Conservation (phyloP, 129 eudicot species). For the Chrysanthemum seticuspe region DNA sequence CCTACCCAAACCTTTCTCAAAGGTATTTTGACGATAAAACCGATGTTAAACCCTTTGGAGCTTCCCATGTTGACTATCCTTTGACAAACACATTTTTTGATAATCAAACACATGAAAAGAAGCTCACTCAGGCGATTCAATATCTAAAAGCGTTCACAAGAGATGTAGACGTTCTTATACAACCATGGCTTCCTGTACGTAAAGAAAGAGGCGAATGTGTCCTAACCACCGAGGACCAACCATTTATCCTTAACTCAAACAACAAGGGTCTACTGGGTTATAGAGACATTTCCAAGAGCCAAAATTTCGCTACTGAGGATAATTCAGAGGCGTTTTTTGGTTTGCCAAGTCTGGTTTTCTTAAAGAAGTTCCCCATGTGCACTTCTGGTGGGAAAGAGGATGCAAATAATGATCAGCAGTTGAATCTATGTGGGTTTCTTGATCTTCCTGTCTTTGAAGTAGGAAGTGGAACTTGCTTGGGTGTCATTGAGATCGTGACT, state of each 20-base stretch:
- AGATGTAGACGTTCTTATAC: not conserved
- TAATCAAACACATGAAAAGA: constrained; percentile 16
- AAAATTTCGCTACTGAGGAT: not conserved
- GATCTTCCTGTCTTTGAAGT: not conserved
- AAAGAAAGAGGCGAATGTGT: not conserved
- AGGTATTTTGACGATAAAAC: constrained; percentile 27
- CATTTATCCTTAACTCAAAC: not conserved
- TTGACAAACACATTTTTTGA: constrained; percentile 11
- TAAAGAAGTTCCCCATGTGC: constrained; percentile 1
- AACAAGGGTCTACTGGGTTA: not conserved
- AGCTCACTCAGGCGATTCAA: not conserved
- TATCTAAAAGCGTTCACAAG: not conserved
- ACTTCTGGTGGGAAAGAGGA: not conserved
- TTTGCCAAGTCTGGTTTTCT: not conserved
- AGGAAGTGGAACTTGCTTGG: not conserved
- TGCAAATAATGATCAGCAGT: not conserved
- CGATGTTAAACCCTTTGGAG: constrained; percentile 28
- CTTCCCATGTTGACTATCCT: constrained; percentile 21
- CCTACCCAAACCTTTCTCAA: constrained; percentile 29
- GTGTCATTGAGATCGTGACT: constrained; percentile 1
- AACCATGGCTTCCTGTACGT: not conserved
- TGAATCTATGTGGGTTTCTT: not conserved
- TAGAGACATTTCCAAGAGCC: not conserved
- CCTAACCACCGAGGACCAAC: not conserved
- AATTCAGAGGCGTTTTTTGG: not conserved